Percentiles rank a stretch among this genome's conserved stretches.
phyloP scores from a whole-genome alignment of 2,329 filamentous ascomycete genomes.

The Apiospora aurea region DNA sequence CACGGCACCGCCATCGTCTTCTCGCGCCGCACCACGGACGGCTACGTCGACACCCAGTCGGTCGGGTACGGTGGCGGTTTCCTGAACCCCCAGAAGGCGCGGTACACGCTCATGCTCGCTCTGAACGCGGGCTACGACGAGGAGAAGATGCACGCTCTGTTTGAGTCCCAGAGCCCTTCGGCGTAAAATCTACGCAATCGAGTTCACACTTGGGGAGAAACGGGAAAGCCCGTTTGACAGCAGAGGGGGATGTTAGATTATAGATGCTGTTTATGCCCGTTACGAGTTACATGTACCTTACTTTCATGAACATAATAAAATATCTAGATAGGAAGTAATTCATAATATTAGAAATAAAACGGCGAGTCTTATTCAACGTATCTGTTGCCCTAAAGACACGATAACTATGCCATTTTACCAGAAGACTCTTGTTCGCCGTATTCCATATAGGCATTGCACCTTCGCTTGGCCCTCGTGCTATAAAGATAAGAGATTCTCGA shows the following conservation, averaged over 20 bases:
- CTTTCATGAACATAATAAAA: not conserved
- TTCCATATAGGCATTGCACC: too few species aligned
- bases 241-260: not conserved
- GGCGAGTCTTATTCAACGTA: too few species aligned
- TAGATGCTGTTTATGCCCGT: not conserved
- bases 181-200: not conserved
- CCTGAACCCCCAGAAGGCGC: slow-evolving; percentile 62
- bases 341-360: too few species aligned
- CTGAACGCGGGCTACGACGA: slow-evolving; percentile 38
- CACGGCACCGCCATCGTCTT: slow-evolving; percentile 58
- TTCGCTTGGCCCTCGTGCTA: too few species aligned
- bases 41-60: slow-evolving; percentile 53
- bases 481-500: too few species aligned
- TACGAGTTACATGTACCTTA: not conserved
- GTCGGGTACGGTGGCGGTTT: slow-evolving; percentile 53
- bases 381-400: too few species aligned
- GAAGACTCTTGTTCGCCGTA: too few species aligned
- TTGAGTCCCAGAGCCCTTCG: slow-evolving; percentile 25
- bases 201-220: not conserved
- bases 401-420: too few species aligned
- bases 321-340: too few species aligned
- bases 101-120: slow-evolving; percentile 57
- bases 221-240: not conserved
- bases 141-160: slow-evolving; percentile 30
- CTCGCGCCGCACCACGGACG: slow-evolving; percentile 58